A percentile compares a stretch with the other conserved stretches of the same genome.
Conservation (phyloP, 257 asterid species). For the Petunia secreta region DNA sequence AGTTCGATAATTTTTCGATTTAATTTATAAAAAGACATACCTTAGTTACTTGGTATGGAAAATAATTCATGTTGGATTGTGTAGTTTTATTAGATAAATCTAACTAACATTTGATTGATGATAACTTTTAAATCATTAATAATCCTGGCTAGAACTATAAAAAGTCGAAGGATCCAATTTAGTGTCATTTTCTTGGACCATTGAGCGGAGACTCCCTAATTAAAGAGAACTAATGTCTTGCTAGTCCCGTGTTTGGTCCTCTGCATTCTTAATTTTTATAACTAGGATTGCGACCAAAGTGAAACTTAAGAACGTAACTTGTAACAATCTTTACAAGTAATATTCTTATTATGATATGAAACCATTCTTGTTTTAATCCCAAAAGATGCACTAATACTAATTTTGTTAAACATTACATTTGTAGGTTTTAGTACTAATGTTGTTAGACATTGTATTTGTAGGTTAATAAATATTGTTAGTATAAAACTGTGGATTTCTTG, state of each 20-base stretch:
- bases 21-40: no score
- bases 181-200: constrained; percentile 22
- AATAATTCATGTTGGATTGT: no score
- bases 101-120: no score
- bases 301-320: background rate
- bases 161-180: background rate
- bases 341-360: background rate
- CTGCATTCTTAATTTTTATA: constrained; percentile 4
- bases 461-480: no score
- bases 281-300: background rate
- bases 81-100: no score
- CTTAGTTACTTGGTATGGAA: no score
- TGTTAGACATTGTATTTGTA: no score
- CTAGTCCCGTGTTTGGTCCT: constrained; percentile 8
- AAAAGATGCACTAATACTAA: background rate
- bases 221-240: background rate
- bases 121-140: no score
- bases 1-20: no score
- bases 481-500: no score
- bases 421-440: no score
- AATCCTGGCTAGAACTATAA: background rate
- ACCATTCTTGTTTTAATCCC: constrained; percentile 10
- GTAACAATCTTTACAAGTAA: background rate
- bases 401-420: background rate
- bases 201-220: background rate